These are phyloP conservation scores for Saccharomycodes ludwigii DNA, from an alignment of 805 yeast genomes.

Conservation along the genomic window DNA sequence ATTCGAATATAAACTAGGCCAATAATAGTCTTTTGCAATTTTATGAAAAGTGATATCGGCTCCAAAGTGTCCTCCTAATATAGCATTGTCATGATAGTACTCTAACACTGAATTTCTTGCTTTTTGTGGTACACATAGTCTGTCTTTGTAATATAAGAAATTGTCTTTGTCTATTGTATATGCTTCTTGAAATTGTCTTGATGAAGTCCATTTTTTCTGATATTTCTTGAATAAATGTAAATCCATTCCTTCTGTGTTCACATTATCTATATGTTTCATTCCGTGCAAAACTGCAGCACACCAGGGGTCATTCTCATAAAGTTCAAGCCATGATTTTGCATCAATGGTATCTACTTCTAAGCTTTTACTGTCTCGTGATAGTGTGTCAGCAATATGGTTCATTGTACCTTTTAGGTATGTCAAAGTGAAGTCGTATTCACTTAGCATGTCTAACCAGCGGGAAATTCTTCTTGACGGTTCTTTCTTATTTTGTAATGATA, in stretches of 20 bases:
- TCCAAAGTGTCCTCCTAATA: conserved; percentile 10
- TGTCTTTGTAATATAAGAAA: not conserved
- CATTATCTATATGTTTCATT: not conserved
- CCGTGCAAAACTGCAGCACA: conserved; percentile 5
- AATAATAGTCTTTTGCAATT: conserved; percentile 5
- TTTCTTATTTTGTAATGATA: conserved; percentile 4
- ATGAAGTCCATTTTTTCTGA: no score
- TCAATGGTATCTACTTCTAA: not conserved
- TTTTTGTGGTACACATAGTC: not conserved
- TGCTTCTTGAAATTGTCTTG: no score
- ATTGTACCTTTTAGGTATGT: conserved; percentile 7
- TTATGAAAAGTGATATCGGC: conserved; percentile 4
- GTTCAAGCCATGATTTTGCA: conserved; percentile 3
- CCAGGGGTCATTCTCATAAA: conserved; percentile 2
- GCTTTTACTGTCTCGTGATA: conserved; percentile 5
- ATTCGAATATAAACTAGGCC: conserved; percentile 3
- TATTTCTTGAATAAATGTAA: no score
- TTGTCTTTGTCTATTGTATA: conserved; percentile 1
- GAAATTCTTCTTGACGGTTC: conserved; percentile 7
- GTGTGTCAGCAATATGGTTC: conserved; percentile 10
- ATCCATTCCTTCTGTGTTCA: no score
- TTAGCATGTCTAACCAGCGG: conserved; percentile 7
- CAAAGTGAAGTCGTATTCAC: conserved; percentile 8
- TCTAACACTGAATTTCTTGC: not conserved
- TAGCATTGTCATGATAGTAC: conserved; percentile 4